Conservation (phyloP, 2,329 filamentous ascomycete genomes). For the Leptographium lundbergii region DNA sequence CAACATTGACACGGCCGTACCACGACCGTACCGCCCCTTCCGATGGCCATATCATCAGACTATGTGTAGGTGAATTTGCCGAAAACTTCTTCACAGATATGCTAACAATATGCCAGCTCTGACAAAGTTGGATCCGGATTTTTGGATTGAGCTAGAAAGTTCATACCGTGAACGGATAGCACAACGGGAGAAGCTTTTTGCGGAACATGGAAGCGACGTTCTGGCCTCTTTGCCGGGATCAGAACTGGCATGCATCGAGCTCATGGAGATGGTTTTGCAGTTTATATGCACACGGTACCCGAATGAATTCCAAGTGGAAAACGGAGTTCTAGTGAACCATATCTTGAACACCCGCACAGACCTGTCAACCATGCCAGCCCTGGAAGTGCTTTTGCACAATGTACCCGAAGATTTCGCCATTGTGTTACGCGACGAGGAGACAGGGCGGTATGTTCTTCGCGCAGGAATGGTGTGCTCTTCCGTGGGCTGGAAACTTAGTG, state of each 20-base stretch:
- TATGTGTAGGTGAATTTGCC: conserved; percentile 54
- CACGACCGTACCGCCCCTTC: conserved; percentile 70
- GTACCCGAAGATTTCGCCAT: conserved; percentile 77
- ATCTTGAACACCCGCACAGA: conserved; percentile 52
- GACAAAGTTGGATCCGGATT: conserved; percentile 66
- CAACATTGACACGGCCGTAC: conserved; percentile 51
- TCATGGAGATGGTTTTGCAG: conserved; percentile 78
- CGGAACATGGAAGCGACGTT: conserved; percentile 48
- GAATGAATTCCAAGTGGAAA: conserved; percentile 46
- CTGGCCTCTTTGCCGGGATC: conserved; percentile 60
- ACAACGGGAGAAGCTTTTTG: conserved; percentile 54
- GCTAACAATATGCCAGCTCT: conserved; percentile 39
- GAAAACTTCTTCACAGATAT: background rate
- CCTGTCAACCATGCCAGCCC: conserved; percentile 47
- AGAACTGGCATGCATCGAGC: conserved; percentile 68
- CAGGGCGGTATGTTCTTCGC: conserved; percentile 61
- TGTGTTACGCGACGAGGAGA: conserved; percentile 56
- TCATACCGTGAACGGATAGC: conserved; percentile 56
- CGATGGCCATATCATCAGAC: conserved; percentile 81
- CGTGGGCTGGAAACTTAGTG: conserved; percentile 65
- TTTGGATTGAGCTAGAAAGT: conserved; percentile 79
- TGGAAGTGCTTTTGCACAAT: conserved; percentile 62
- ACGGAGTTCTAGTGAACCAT: conserved; percentile 52
- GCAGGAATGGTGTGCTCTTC: conserved; percentile 69
- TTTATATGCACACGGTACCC: conserved; percentile 72